Evolutionary conservation across 441 rosid species (phyloP).

Genomic region (Adansonia grandidieri): DNA sequence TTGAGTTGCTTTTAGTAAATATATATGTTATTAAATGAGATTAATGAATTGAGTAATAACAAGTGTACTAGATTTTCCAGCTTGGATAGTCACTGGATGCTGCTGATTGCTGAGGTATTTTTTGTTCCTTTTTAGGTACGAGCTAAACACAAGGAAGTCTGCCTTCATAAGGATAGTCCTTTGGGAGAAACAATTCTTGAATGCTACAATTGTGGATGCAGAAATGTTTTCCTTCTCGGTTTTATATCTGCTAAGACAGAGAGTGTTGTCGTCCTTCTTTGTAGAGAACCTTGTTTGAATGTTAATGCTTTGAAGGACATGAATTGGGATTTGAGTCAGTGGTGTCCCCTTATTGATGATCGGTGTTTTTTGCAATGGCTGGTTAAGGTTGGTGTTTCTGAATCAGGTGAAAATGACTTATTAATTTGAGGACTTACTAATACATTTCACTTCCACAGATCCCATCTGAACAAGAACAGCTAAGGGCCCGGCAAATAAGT

Average conservation of each 20-base stretch:
- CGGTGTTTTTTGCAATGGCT: slow-evolving; percentile 99
- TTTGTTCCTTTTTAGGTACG: slow-evolving; percentile 66
- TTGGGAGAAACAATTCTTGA: slow-evolving; percentile 98
- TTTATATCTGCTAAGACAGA: slow-evolving; percentile 98
- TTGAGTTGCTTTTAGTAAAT: background rate
- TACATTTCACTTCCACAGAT: slow-evolving; percentile 51
- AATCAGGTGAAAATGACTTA: slow-evolving; percentile 17
- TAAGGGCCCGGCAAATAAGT: slow-evolving; percentile 99
- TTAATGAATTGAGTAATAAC: background rate
- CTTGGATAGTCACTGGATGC: background rate
- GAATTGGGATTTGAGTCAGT: slow-evolving; percentile 99
- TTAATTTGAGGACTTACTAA: slow-evolving; percentile 31
- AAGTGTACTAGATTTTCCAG: slow-evolving; percentile 9
- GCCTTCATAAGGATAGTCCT: slow-evolving; percentile 99
- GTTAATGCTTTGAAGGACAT: slow-evolving; percentile 99
- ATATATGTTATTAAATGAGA: background rate
- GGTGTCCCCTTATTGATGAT: slow-evolving; percentile 99
- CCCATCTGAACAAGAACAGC: slow-evolving; percentile 98
- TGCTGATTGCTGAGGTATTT: slow-evolving; percentile 4
- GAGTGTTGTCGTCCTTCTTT: slow-evolving; percentile 97
- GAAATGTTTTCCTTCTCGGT: slow-evolving; percentile 97
- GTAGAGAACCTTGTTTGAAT: slow-evolving; percentile 97
- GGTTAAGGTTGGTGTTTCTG: slow-evolving; percentile 75
- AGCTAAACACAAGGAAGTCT: slow-evolving; percentile 99
- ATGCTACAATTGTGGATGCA: slow-evolving; percentile 98